phyloP scores from a whole-genome alignment of 192 early-diverging fungal species.

The Linderina pennispora region DNA sequence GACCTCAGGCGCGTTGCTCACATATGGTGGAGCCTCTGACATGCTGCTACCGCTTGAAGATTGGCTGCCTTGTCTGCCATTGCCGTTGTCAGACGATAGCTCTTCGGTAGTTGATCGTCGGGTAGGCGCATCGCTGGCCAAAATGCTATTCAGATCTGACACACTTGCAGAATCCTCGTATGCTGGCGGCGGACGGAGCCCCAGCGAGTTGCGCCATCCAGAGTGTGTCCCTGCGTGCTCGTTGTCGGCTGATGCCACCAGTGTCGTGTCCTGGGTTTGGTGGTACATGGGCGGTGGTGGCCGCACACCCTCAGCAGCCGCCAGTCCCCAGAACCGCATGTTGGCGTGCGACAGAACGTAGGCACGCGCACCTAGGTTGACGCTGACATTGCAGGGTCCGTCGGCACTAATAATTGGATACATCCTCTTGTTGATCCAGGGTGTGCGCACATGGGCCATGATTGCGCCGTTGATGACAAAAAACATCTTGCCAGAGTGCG shows the following conservation, averaged over 20 bases:
- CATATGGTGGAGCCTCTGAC: no score
- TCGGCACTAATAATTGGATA: conserved; percentile 48
- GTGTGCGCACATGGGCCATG: conserved; percentile 52
- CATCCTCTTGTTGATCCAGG: conserved; percentile 56
- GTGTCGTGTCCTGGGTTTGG: conserved; percentile 54
- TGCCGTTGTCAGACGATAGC: no score
- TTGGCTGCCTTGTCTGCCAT: no score
- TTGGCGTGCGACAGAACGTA: conserved; percentile 44
- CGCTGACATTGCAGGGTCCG: conserved; percentile 33
- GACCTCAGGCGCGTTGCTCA: no score
- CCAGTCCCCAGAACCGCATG: conserved; percentile 43
- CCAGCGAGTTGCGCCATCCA: neutral
- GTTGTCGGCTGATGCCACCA: no score
- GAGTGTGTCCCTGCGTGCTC: neutral
- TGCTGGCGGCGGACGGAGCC: conserved; percentile 7
- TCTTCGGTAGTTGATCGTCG: no score
- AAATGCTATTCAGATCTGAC: no score
- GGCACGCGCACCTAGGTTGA: conserved; percentile 37
- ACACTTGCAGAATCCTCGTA: conserved; percentile 10
- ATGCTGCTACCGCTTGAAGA: no score
- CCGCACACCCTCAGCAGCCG: conserved; percentile 30
- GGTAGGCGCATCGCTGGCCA: no score
- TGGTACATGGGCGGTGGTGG: conserved; percentile 51
- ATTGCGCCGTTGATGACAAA: conserved; percentile 67
- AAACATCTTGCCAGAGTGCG: conserved; percentile 63